A percentile compares a stretch with the other conserved stretches of the same genome.
Evolutionary conservation across 345 rosid species (phyloP).

Genomic region (Iberis pinnata): DNA sequence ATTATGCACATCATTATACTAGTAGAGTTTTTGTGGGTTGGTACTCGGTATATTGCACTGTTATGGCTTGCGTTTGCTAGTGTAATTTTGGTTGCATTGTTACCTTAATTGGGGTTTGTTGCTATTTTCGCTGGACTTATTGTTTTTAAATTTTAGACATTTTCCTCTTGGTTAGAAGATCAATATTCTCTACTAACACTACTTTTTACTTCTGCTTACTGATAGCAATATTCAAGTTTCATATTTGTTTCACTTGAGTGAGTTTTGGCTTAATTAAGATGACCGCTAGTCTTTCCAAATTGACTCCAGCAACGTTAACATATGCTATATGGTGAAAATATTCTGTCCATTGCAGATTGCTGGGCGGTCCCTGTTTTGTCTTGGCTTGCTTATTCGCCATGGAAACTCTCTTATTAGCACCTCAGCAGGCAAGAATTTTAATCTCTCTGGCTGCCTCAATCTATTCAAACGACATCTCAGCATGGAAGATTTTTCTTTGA

Average conservation of each 20-base stretch:
- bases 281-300: neutral
- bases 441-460: conserved; percentile 50
- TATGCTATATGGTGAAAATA: conserved; percentile 6
- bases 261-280: conserved; percentile 13
- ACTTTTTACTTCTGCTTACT: conserved; percentile 4
- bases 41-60: neutral
- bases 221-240: neutral
- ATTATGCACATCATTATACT: conserved; percentile 14
- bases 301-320: neutral
- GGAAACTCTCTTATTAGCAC: conserved; percentile 63
- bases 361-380: conserved; percentile 91
- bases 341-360: conserved; percentile 47
- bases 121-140: too few species aligned
- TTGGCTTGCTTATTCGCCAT: conserved; percentile 93
- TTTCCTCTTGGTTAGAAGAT: conserved; percentile 11
- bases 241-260: conserved; percentile 1
- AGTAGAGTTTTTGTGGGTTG: conserved; percentile 6
- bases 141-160: neutral
- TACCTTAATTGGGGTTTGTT: neutral
- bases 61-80: conserved; percentile 20
- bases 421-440: conserved; percentile 44
- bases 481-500: conserved; percentile 71
- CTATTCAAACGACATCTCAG: conserved; percentile 71
- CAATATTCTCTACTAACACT: conserved; percentile 1
- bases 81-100: conserved; percentile 9